These are phyloP conservation scores for Russula sp. DNA, from an alignment of 768 basidiomycete genomes.

Conservation along the genomic window DNA sequence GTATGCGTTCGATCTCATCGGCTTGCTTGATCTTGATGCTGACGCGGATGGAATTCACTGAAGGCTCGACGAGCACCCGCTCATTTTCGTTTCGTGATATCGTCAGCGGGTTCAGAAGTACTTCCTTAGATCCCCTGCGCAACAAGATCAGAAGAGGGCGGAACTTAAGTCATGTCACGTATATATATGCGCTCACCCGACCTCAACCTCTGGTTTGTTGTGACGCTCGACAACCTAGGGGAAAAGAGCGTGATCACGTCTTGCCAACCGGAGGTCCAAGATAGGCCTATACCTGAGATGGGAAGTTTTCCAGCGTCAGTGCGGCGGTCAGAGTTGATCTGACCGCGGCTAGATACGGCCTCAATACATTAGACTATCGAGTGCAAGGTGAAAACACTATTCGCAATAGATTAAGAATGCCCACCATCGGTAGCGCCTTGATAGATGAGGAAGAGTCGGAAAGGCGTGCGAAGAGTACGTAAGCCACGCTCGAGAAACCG, in stretches of 20 bases:
- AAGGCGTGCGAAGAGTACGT: constrained; percentile 46
- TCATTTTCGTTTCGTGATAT: constrained; percentile 98
- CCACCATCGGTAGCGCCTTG: constrained; percentile 24
- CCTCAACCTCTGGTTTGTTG: constrained; percentile 96
- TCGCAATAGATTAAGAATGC: neutral
- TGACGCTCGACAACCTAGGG: constrained; percentile 90
- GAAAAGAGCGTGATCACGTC: constrained; percentile 30
- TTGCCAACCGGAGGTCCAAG: constrained; percentile 20
- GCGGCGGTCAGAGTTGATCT: constrained; percentile 97
- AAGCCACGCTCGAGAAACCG: neutral
- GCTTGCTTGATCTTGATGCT: constrained; percentile 99
- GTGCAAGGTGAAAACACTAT: neutral
- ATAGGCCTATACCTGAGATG: constrained; percentile 75
- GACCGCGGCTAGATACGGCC: constrained; percentile 95
- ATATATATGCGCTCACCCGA: constrained; percentile 47
- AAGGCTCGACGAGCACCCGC: constrained; percentile 94
- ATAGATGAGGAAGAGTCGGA: neutral
- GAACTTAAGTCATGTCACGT: neutral
- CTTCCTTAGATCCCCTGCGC: constrained; percentile 84
- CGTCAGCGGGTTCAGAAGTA: constrained; percentile 85
- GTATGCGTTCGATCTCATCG: constrained; percentile 95
- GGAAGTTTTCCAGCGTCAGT: constrained; percentile 94
- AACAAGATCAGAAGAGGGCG: constrained; percentile 6
- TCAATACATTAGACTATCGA: constrained; percentile 83
- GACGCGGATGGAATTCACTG: constrained; percentile 93